phyloP scores from a whole-genome alignment of 2,329 filamentous ascomycete genomes.

The Talaromyces amestolkiae region DNA sequence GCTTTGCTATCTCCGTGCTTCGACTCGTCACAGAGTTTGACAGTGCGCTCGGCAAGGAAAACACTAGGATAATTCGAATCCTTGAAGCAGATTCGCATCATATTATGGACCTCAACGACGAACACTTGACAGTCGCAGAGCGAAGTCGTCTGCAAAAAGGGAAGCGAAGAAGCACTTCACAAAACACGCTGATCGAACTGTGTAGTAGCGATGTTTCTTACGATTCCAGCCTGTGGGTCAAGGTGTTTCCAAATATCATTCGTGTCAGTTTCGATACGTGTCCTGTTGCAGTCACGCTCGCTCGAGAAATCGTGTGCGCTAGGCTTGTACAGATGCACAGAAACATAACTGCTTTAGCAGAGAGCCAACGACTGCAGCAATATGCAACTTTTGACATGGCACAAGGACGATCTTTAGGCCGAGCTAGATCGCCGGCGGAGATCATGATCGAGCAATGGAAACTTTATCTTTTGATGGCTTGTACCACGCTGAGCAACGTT shows the following conservation, averaged over 20 bases:
- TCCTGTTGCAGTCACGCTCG: slow-evolving; percentile 84
- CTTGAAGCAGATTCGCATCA: slow-evolving; percentile 84
- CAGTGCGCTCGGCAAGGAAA: slow-evolving; percentile 75
- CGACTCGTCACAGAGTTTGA: slow-evolving; percentile 93
- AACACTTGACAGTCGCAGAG: slow-evolving; percentile 79
- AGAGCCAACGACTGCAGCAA: slow-evolving; percentile 59
- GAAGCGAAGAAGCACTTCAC: slow-evolving; percentile 76
- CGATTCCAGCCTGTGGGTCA: slow-evolving; percentile 94
- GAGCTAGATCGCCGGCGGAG: slow-evolving; percentile 69
- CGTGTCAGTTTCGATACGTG: slow-evolving; percentile 87
- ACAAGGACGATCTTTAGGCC: slow-evolving; percentile 41
- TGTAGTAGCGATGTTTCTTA: slow-evolving; percentile 95
- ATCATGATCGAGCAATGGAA: slow-evolving; percentile 97
- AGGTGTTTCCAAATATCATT: slow-evolving; percentile 93
- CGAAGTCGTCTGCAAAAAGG: slow-evolving; percentile 87
- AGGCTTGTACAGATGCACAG: slow-evolving; percentile 91
- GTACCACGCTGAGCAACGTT: slow-evolving; percentile 85
- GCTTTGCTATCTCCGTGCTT: slow-evolving; percentile 88
- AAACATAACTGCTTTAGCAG: slow-evolving; percentile 73
- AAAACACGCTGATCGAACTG: slow-evolving; percentile 85
- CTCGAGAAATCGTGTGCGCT: slow-evolving; percentile 87
- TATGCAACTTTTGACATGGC: slow-evolving; percentile 36
- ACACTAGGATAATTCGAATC: slow-evolving; percentile 82
- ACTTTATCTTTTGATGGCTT: slow-evolving; percentile 93
- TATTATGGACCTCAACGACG: slow-evolving; percentile 89